These are phyloP conservation scores for Sporothrix curviconia DNA, from an alignment of 2,329 filamentous ascomycete species.

Conservation along the genomic window DNA sequence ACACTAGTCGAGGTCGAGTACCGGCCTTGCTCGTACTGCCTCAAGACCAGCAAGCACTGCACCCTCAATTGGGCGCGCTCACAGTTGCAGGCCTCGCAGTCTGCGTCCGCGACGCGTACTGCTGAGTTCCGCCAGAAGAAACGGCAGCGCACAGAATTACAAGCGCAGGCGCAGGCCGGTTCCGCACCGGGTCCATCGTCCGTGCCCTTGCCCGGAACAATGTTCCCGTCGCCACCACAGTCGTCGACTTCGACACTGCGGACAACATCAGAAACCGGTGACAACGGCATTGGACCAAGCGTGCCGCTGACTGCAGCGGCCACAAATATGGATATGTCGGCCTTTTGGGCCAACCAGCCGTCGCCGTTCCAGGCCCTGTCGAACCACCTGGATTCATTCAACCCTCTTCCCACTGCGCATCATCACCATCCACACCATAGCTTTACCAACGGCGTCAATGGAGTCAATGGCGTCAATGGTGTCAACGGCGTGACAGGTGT, in stretches of 20 bases:
- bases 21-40: constrained; percentile 21
- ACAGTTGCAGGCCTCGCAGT: constrained; percentile 16
- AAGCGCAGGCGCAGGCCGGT: not conserved
- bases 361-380: constrained; percentile 1
- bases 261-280: constrained; percentile 6
- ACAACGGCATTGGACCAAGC: not conserved
- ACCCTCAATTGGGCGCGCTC: constrained; percentile 23
- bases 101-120: not conserved
- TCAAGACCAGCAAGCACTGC: constrained; percentile 22
- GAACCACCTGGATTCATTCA: constrained; percentile 2
- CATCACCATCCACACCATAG: not conserved
- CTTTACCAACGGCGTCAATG: not conserved
- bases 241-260: constrained; percentile 9
- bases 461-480: too few relatives aligned
- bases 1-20: not conserved
- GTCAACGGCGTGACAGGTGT: too few relatives aligned
- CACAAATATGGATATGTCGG: constrained; percentile 5
- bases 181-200: too few relatives aligned
- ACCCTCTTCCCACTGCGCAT: not conserved
- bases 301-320: not conserved
- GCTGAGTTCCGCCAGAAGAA: constrained; percentile 13
- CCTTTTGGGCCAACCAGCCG: not conserved
- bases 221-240: constrained; percentile 9
- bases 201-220: too few relatives aligned
- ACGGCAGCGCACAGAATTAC: constrained; percentile 8